Percentiles rank a stretch among this genome's conserved stretches.
Conservation (phyloP, 371 early-diverging fungal genomes). For the Syncephalis fuscata region DNA sequence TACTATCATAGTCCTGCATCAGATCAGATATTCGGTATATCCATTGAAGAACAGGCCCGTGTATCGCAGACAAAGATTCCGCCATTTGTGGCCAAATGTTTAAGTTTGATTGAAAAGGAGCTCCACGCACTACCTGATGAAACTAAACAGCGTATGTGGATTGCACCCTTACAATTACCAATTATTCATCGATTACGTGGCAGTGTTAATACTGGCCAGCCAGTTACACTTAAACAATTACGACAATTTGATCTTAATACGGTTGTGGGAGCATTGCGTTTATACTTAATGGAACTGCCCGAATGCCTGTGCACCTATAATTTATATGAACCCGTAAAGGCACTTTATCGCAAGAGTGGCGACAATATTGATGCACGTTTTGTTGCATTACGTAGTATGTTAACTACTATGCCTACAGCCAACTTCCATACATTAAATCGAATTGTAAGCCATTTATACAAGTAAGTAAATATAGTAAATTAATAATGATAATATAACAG, state of each 20-base stretch:
- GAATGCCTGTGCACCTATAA: constrained; percentile 47
- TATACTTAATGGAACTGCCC: constrained; percentile 54
- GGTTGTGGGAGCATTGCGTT: constrained; percentile 40
- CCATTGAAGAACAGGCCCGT: constrained; percentile 44
- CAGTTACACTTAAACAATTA: constrained; percentile 28
- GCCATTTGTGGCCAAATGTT: constrained; percentile 26
- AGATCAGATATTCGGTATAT: constrained; percentile 62
- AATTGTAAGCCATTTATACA: constrained; percentile 20
- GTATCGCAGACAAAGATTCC: constrained; percentile 36
- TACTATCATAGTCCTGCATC: constrained; percentile 36
- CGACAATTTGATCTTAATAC: constrained; percentile 31
- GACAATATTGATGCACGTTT: constrained; percentile 23
- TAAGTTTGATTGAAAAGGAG: constrained; percentile 27
- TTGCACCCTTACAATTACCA: constrained; percentile 30
- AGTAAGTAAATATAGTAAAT: constrained; percentile 12
- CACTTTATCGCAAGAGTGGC: constrained; percentile 30
- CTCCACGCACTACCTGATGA: constrained; percentile 3
- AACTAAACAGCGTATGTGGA: constrained; percentile 32
- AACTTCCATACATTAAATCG: constrained; percentile 31
- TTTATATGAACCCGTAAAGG: constrained; percentile 50
- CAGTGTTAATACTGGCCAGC: constrained; percentile 31
- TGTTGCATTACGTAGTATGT: constrained; percentile 27
- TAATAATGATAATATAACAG: too few species aligned
- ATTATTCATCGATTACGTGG: constrained; percentile 42
- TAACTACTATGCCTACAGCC: constrained; percentile 30